Evolutionary conservation across 1,139 yeast genomes (phyloP).

Genomic region (Candida gigantensis): DNA sequence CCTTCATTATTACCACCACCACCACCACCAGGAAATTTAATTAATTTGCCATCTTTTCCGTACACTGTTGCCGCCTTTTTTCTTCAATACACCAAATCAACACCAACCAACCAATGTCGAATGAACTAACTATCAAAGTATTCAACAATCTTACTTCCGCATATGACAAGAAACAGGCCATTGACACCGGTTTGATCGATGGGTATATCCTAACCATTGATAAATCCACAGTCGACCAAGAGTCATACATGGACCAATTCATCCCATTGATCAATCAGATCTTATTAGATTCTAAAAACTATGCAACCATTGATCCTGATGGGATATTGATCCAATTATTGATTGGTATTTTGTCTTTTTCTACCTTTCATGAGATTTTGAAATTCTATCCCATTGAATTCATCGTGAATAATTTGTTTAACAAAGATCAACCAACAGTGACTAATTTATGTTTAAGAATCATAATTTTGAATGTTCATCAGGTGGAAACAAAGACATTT

Average conservation of each 20-base stretch:
- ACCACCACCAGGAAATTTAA: no score
- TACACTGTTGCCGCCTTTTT: no score
- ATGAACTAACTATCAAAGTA: slow-evolving; percentile 9
- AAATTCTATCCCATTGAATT: slow-evolving; percentile 23
- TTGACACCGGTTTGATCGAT: slow-evolving; percentile 14
- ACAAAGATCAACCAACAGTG: slow-evolving; percentile 14
- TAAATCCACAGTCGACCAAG: slow-evolving; percentile 4
- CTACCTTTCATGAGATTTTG: slow-evolving; percentile 21
- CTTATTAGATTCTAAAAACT: slow-evolving; percentile 16
- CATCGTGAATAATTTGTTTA: slow-evolving; percentile 19
- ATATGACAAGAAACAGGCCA: slow-evolving; percentile 8
- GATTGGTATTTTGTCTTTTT: slow-evolving; percentile 21
- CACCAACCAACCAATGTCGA: slow-evolving; percentile 9
- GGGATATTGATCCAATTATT: slow-evolving; percentile 22
- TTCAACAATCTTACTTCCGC: slow-evolving; percentile 9
- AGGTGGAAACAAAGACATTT: slow-evolving; percentile 20
- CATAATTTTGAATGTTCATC: slow-evolving; percentile 19
- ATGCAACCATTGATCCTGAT: slow-evolving; percentile 24
- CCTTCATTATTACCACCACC: neutral
- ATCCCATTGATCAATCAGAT: slow-evolving; percentile 15
- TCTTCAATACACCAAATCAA: no score
- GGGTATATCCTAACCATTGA: slow-evolving; percentile 12
- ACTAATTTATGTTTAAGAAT: slow-evolving; percentile 23
- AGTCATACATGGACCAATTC: slow-evolving; percentile 5
- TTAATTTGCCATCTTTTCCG: no score